phyloP scores from a whole-genome alignment of 2,329 filamentous ascomycete species.

The Colletotrichum cuscutae region DNA sequence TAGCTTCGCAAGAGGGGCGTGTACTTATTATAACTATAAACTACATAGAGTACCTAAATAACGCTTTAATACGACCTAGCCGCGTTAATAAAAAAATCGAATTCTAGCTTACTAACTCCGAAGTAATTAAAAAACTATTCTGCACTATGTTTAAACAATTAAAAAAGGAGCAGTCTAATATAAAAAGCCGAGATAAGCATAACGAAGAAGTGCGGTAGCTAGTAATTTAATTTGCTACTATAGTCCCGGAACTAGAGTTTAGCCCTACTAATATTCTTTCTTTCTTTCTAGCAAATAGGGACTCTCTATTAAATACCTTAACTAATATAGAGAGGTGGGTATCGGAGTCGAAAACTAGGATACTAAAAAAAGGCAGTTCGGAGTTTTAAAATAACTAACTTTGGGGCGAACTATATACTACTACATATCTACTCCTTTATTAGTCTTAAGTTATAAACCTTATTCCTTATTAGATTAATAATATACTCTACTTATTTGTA shows the following conservation, averaged over 20 bases:
- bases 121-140: not conserved
- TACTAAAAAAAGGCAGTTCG: too few species aligned
- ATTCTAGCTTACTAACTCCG: slow-evolving; percentile 1
- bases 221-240: not conserved
- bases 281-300: not conserved
- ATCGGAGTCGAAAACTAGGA: too few species aligned
- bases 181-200: not conserved
- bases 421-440: too few species aligned
- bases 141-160: not conserved
- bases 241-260: not conserved
- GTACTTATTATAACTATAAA: slow-evolving; percentile 42
- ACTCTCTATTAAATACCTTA: not conserved
- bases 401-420: too few species aligned
- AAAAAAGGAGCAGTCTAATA: not conserved
- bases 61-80: slow-evolving; percentile 43
- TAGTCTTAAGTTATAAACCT: too few species aligned
- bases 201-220: not conserved
- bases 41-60: slow-evolving; percentile 38
- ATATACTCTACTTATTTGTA: too few species aligned
- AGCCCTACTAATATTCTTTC: not conserved
- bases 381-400: too few species aligned
- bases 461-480: too few species aligned
- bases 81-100: slow-evolving; percentile 69
- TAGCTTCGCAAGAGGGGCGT: slow-evolving; percentile 37
- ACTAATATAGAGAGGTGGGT: too few species aligned